Evolutionary conservation across 139 green algal species (phyloP).

Genomic region (Picocystis salinarum): DNA sequence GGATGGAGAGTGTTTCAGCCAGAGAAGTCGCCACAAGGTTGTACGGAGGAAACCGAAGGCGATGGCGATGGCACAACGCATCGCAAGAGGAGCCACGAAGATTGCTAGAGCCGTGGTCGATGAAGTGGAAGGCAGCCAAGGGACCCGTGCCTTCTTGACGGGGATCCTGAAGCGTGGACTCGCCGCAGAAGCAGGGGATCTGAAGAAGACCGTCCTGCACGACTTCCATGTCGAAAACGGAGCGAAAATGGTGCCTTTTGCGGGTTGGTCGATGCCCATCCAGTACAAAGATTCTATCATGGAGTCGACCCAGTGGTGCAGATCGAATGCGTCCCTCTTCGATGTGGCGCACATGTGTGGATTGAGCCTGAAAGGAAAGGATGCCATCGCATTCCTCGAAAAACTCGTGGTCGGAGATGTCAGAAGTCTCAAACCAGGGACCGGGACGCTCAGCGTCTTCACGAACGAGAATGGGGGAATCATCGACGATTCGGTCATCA

Average conservation of each 20-base stretch:
- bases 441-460: constrained; percentile 66
- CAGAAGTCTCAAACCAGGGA: constrained; percentile 48
- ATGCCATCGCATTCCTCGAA: constrained; percentile 81
- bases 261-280: constrained; percentile 93
- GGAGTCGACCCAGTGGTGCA: constrained; percentile 71
- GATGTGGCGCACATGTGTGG: constrained; percentile 98
- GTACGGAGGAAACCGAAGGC: too few species aligned
- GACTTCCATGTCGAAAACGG: constrained; percentile 71
- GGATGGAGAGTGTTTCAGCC: too few species aligned
- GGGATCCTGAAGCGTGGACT: too few species aligned
- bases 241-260: constrained; percentile 96
- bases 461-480: constrained; percentile 95
- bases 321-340: constrained; percentile 65
- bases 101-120: too few species aligned
- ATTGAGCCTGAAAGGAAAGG: constrained; percentile 80
- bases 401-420: constrained; percentile 81
- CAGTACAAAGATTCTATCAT: constrained; percentile 98
- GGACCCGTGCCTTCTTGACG: too few species aligned
- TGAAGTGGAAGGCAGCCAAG: too few species aligned
- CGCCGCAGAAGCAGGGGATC: too few species aligned
- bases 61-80: too few species aligned
- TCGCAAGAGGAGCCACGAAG: too few species aligned
- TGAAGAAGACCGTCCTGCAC: constrained; percentile 77
- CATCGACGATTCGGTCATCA: constrained; percentile 94
- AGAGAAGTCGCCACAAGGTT: too few species aligned